phyloP scores from a whole-genome alignment of 2,329 filamentous ascomycete genomes.

The Leptodontidium sp. region DNA sequence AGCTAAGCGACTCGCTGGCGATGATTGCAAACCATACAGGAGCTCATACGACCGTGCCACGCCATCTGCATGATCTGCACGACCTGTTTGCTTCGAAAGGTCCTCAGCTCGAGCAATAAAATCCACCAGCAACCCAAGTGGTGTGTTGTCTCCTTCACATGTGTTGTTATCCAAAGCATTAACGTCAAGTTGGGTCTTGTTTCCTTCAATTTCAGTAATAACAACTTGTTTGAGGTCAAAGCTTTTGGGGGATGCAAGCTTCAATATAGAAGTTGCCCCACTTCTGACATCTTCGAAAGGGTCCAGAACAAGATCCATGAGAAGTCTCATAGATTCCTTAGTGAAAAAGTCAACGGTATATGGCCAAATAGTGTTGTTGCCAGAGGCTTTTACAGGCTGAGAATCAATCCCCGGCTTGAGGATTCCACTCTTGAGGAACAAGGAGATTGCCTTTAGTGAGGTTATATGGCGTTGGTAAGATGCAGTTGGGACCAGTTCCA shows the following conservation, averaged over 20 bases:
- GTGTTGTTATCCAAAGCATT: not conserved
- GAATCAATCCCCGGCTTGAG: constrained; percentile 29
- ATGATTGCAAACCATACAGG: constrained; percentile 64
- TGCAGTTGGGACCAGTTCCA: constrained; percentile 79
- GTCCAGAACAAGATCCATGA: constrained; percentile 84
- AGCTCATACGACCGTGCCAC: constrained; percentile 80
- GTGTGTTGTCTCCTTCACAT: not conserved
- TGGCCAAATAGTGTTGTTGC: constrained; percentile 41
- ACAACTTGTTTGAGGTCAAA: constrained; percentile 21
- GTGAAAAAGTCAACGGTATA: constrained; percentile 50
- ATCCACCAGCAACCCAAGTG: constrained; percentile 49
- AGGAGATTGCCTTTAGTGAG: constrained; percentile 73
- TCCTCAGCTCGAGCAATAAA: constrained; percentile 63
- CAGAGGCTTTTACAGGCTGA: constrained; percentile 7
- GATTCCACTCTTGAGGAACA: constrained; percentile 62
- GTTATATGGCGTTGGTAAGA: constrained; percentile 92
- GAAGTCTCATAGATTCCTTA: constrained; percentile 62
- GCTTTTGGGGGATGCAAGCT: constrained; percentile 54
- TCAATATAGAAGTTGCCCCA: constrained; percentile 59
- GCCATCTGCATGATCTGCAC: constrained; percentile 92
- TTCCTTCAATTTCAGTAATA: not conserved
- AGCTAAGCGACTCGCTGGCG: constrained; percentile 52
- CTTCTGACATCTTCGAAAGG: constrained; percentile 92
- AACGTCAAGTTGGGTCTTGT: not conserved
- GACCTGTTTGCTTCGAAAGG: constrained; percentile 73